phyloP scores from a whole-genome alignment of 2,329 filamentous ascomycete genomes.

The Ophiocordyceps robertsii region DNA sequence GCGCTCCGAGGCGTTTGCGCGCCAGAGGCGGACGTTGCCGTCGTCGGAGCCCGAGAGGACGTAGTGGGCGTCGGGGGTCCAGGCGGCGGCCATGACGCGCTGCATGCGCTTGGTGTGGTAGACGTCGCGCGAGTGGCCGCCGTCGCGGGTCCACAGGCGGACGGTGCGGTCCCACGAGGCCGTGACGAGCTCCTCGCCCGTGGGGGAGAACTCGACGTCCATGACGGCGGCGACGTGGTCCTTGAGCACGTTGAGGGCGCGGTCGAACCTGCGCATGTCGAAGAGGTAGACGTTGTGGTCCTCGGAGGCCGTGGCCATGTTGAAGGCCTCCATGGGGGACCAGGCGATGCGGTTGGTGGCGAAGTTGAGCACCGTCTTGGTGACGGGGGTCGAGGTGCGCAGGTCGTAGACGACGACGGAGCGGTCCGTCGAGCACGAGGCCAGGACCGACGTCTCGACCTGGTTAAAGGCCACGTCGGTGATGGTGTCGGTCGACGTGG shows the following conservation, averaged over 20 bases:
- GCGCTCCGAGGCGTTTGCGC: conserved; percentile 69
- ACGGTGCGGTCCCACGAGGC: conserved; percentile 79
- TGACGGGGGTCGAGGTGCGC: conserved; percentile 69
- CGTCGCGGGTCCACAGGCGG: conserved; percentile 66
- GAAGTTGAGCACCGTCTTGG: conserved; percentile 70
- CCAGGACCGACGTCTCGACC: conserved; percentile 82
- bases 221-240: conserved; percentile 86
- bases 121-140: conserved; percentile 78
- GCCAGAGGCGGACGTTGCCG: conserved; percentile 79
- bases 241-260: conserved; percentile 79
- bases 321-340: conserved; percentile 96
- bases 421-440: conserved; percentile 72
- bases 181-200: conserved; percentile 83
- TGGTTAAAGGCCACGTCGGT: conserved; percentile 83
- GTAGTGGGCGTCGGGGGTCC: conserved; percentile 82
- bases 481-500: conserved; percentile 81
- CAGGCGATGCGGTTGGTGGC: conserved; percentile 74
- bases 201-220: conserved; percentile 92
- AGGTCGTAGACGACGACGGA: conserved; percentile 86
- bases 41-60: conserved; percentile 86
- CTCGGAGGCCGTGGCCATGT: conserved; percentile 85
- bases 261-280: conserved; percentile 82
- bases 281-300: conserved; percentile 85
- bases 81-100: conserved; percentile 72
- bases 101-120: conserved; percentile 99